Base-by-base conservation (phyloP, 495 filamentous ascomycete species). In the Mycothermus thermophilus region DNA sequence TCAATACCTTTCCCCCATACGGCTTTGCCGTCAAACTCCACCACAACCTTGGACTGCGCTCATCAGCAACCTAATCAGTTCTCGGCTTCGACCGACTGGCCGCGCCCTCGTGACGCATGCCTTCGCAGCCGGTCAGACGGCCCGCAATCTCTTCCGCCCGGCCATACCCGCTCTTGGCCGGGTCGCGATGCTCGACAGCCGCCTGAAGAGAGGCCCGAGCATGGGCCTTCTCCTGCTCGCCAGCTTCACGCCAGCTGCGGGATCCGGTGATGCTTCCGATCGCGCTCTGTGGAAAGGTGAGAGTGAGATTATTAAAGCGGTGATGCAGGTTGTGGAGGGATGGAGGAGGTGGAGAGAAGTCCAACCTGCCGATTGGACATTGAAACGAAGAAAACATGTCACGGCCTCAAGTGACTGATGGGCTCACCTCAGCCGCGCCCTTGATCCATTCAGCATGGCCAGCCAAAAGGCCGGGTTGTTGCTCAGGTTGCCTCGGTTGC, bases 371-470 rank as follows among this genome's bases (percentile, higher is more conserved):
- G 4, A 7, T 9, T 4, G 31, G 12, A 14, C 7, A 14, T 3
- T 6, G 22, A 11, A 25, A 11, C 22, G 22, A 25, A 25, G 6
- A 6, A 6, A 25, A 25, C 22, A 25, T 25, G 22, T 6, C 6
- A 25, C 6, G 22, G 11, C n/a, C n/a, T n/a, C n/a, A n/a, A n/a
- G n/a, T n/a, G n/a, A n/a, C n/a, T n/a, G n/a, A n/a, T n/a, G n/a
- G n/a, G n/a, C n/a, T n/a, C 5, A 66, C 64, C 51, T 68, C 62
- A n/a, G 60, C 47, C 5, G 55, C 57, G 24, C 64, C 64, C 31
- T 68, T 66, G 37, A 65, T 50, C 31, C 62, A 68, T 40, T 66
- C 60, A 17, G 55, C 60, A 24, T 66, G 64, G 18, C 54, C 51
- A 16, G 53, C 39, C 10, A 64, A 27, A n/a, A 68, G 58, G 16